phyloP scores from a whole-genome alignment of 1,284 basidiomycete genomes.

The Ganoderma resinaceum region DNA sequence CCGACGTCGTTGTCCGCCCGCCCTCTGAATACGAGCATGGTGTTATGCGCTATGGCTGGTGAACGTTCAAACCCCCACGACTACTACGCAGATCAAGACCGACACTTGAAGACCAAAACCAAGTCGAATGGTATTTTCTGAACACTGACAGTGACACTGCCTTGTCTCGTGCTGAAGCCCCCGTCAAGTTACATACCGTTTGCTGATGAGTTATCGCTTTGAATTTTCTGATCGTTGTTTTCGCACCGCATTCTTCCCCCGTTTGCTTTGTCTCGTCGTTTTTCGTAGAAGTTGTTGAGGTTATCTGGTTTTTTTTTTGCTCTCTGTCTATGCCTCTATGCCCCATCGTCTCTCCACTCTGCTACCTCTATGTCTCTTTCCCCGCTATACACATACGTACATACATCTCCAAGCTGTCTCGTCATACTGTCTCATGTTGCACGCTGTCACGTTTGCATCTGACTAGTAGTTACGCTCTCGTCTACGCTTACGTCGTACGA shows the following conservation, averaged over 20 bases:
- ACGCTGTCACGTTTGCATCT: slow-evolving; percentile 15
- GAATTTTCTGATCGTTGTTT: slow-evolving; percentile 19
- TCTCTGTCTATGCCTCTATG: slow-evolving; percentile 26
- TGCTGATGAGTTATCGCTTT: slow-evolving; percentile 32
- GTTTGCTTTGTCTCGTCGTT: slow-evolving; percentile 18
- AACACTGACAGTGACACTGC: slow-evolving; percentile 23
- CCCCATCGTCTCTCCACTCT: slow-evolving; percentile 17
- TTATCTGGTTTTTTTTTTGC: slow-evolving; percentile 15
- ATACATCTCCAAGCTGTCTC: slow-evolving; percentile 27
- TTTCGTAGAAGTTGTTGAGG: slow-evolving; percentile 8
- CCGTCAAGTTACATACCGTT: slow-evolving; percentile 27
- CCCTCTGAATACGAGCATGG: slow-evolving; percentile 44
- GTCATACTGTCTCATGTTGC: slow-evolving; percentile 24
- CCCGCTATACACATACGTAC: slow-evolving; percentile 17
- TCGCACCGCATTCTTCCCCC: slow-evolving; percentile 15
- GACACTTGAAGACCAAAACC: slow-evolving; percentile 9
- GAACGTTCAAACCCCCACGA: slow-evolving; percentile 9
- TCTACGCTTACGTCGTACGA: slow-evolving; percentile 21
- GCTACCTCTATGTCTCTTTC: slow-evolving; percentile 24
- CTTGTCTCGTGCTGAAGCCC: slow-evolving; percentile 19
- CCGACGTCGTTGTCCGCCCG: slow-evolving; percentile 53
- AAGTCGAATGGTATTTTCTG: slow-evolving; percentile 25
- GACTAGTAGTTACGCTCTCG: slow-evolving; percentile 26
- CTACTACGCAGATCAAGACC: slow-evolving; percentile 2
- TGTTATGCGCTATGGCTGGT: slow-evolving; percentile 33